These are phyloP conservation scores for Globisporangium yorkense DNA, from an alignment of 352 stramenopile species.

Conservation along the genomic window DNA sequence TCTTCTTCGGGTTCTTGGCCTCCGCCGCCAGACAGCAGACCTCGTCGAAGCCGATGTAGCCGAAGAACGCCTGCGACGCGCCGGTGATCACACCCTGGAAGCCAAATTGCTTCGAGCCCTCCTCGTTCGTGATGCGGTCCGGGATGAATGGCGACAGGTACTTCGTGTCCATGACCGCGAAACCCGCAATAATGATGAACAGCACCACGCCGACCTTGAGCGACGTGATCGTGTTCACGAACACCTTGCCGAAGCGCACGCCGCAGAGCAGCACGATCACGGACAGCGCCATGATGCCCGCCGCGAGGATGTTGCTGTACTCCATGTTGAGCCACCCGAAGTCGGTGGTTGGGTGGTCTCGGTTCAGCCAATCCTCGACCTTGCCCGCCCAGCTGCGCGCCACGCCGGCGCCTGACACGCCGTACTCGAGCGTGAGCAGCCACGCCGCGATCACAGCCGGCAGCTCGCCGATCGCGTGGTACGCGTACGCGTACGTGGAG, in stretches of 20 bases:
- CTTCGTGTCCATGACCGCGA: conserved; percentile 63
- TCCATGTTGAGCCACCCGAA: conserved; percentile 56
- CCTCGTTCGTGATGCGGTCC: neutral
- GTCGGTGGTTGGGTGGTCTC: conserved; percentile 30
- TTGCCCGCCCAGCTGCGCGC: conserved; percentile 91
- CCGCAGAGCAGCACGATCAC: conserved; percentile 73
- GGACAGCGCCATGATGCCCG: conserved; percentile 63
- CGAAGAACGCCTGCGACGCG: too few species aligned
- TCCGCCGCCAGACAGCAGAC: conserved; percentile 85
- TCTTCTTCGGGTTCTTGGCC: conserved; percentile 52
- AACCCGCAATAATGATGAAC: conserved; percentile 90
- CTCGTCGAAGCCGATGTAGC: conserved; percentile 92
- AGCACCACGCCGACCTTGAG: conserved; percentile 83
- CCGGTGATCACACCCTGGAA: conserved; percentile 60
- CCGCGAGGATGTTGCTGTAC: conserved; percentile 54
- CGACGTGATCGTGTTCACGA: conserved; percentile 84
- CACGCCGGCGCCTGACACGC: conserved; percentile 85
- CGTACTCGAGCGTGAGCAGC: conserved; percentile 91
- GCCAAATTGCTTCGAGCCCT: conserved; percentile 21
- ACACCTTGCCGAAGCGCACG: conserved; percentile 86
- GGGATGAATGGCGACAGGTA: conserved; percentile 86
- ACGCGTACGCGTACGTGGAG: conserved; percentile 91
- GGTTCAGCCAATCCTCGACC: conserved; percentile 69
- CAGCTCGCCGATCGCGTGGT: conserved; percentile 90
- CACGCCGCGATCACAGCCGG: conserved; percentile 86